Evolutionary conservation across 2,329 filamentous ascomycete genomes (phyloP).

Genomic region (Colletotrichum paranaense): DNA sequence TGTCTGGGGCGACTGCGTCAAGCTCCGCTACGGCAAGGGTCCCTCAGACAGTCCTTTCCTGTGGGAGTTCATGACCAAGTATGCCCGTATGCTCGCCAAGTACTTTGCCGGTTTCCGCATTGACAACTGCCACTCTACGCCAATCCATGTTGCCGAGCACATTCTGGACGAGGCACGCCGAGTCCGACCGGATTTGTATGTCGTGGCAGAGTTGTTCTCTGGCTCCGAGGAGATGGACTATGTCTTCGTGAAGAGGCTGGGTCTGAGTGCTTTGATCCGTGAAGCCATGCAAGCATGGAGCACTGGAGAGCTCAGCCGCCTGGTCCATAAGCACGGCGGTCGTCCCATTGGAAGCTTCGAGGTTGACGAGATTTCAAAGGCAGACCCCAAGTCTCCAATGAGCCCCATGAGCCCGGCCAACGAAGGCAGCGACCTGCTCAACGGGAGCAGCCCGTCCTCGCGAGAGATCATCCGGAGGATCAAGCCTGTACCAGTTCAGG

Average conservation of each 20-base stretch:
- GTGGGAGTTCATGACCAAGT: slow-evolving; percentile 96
- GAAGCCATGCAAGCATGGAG: slow-evolving; percentile 99
- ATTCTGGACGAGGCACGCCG: slow-evolving; percentile 93
- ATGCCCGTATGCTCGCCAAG: slow-evolving; percentile 91
- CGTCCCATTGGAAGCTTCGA: slow-evolving; percentile 97
- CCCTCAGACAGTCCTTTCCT: slow-evolving; percentile 91
- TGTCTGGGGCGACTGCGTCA: slow-evolving; percentile 98
- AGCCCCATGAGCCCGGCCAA: slow-evolving; percentile 45
- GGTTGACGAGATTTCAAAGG: slow-evolving; percentile 83
- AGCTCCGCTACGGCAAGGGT: slow-evolving; percentile 86
- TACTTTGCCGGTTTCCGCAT: slow-evolving; percentile 97
- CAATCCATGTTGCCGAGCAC: slow-evolving; percentile 92
- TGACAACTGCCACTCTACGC: slow-evolving; percentile 98
- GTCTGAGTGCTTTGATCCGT: slow-evolving; percentile 89
- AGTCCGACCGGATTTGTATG: slow-evolving; percentile 87
- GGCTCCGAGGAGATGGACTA: slow-evolving; percentile 97
- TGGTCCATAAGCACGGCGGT: slow-evolving; percentile 94
- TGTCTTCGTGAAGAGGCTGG: slow-evolving; percentile 92
- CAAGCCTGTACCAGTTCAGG: slow-evolving; percentile 88
- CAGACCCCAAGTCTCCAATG: slow-evolving; percentile 55
- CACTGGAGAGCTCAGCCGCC: slow-evolving; percentile 88
- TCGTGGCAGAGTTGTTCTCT: slow-evolving; percentile 95
- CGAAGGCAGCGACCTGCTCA: slow-evolving; percentile 40
- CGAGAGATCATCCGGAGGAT: slow-evolving; percentile 82
- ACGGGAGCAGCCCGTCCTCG: slow-evolving; percentile 49